Evolutionary conservation across 164 flowering plant species (phyloP), one percentile per base, ranked within the genome.

Genomic region (Vitis rupestris): DNA sequence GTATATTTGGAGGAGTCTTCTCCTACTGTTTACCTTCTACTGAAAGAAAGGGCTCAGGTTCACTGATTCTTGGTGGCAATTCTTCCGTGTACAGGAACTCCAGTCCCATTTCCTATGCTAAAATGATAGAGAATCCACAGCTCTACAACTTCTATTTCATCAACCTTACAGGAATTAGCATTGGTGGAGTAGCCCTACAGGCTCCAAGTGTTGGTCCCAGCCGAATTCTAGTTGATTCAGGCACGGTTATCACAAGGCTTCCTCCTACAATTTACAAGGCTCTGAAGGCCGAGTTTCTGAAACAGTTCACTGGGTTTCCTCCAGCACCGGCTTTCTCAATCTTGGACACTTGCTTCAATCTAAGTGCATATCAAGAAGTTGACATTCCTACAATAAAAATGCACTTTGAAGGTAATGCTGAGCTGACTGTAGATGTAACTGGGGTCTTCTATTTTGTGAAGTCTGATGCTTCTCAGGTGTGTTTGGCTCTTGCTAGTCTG

Each of bases 401-500:
- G 76, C 77, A 81, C 12, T 91, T 91, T 75, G 88, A 84, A 52
- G 91, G 84, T 7, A 70, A 67, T 61, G 88, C 85, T 9, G 82
- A 82, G 62, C 71, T 91, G 73, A 59, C 55, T 37, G 91, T 93
- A 64, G 95, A 90, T 79, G 86, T 79, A 10, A 53, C 61, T 8
- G 98, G 97, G 53, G 70, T 88, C n/a, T 79, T 91, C 27, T 93
- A 93, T 72, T 78, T 86, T 56, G 96, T 76, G 3, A 87, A 81
- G 69, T 49, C 72, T 17, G 98, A 93, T 79, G 89, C 89, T 29
- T 89, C 97, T 61, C 97, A 88, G 66, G 94, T 86, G 15, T 93
- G 98, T 66, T 78, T 93, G 74, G 98, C 98, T 61, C 50, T 93
- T 17, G 87, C 98, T 23, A 88, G 96, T 68, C 91, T 93, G 3